Percentiles rank a stretch among this genome's conserved stretches.
These are phyloP conservation scores for Solanum microdontum DNA, from an alignment of 257 asterid species.

Conservation along the genomic window DNA sequence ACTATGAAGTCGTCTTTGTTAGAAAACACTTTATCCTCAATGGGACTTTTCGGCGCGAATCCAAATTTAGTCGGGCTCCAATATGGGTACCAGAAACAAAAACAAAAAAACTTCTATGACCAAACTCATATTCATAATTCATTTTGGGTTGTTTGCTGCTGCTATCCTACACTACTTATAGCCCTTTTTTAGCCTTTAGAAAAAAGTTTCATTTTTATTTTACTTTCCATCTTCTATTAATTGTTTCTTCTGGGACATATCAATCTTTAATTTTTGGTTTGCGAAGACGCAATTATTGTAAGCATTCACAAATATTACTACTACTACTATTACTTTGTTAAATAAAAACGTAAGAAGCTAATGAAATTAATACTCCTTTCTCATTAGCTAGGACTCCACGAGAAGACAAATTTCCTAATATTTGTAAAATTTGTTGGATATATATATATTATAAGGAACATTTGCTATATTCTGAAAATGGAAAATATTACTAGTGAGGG, in stretches of 20 bases:
- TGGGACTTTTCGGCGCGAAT: accelerated
- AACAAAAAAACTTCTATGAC: not conserved
- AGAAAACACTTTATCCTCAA: accelerated
- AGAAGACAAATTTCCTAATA: not conserved
- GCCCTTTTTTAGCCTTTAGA: not conserved
- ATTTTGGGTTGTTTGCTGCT: not conserved
- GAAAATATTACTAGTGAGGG: not conserved
- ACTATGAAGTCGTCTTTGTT: accelerated
- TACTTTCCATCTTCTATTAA: not conserved
- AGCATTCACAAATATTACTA: not conserved
- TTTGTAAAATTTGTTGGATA: not conserved
- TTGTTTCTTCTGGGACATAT: not conserved
- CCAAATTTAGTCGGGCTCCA: accelerated
- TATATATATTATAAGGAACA: not conserved
- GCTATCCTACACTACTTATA: not conserved
- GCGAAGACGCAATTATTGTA: not conserved
- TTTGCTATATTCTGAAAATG: not conserved
- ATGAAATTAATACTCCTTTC: not conserved
- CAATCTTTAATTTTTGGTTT: not conserved
- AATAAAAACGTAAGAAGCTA: not conserved
- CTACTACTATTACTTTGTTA: not conserved
- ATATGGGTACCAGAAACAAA: too few species aligned
- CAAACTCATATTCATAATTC: not conserved
- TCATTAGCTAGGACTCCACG: not conserved
- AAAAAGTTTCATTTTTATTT: not conserved